Evolutionary conservation across 768 basidiomycete species (phyloP).

Genomic region (Trametes sanguinea): DNA sequence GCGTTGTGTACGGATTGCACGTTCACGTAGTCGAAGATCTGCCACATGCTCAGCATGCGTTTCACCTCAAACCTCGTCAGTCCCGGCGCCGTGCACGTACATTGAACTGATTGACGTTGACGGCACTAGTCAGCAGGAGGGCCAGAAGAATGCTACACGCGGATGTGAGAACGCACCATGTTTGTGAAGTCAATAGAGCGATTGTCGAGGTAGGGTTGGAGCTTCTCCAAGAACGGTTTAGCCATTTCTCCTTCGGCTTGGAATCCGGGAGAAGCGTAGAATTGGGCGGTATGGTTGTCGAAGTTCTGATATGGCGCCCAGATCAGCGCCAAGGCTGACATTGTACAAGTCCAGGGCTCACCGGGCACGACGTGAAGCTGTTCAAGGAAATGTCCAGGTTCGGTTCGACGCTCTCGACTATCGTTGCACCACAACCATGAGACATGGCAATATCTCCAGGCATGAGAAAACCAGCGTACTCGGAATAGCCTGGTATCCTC

Average conservation of each 20-base stretch:
- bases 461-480: background rate
- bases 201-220: constrained; percentile 31
- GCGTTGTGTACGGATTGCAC: constrained; percentile 42
- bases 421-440: too few species aligned
- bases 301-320: constrained; percentile 19
- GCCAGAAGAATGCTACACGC: too few species aligned
- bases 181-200: constrained; percentile 30
- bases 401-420: constrained; percentile 31
- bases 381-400: constrained; percentile 29
- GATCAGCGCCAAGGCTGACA: too few species aligned
- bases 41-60: too few species aligned
- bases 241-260: constrained; percentile 23
- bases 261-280: constrained; percentile 36
- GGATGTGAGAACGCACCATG: constrained; percentile 24
- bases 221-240: constrained; percentile 29
- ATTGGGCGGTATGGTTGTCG: constrained; percentile 25
- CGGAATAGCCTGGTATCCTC: constrained; percentile 61
- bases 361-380: constrained; percentile 27
- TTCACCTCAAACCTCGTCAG: too few species aligned
- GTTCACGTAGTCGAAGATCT: constrained; percentile 30
- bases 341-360: background rate
- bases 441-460: too few species aligned
- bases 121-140: too few species aligned
- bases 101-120: too few species aligned
- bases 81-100: too few species aligned